Percentiles rank a stretch among this genome's conserved stretches.
Conservation (phyloP, 2,329 filamentous ascomycete species). For the Diaporthe capsici region DNA sequence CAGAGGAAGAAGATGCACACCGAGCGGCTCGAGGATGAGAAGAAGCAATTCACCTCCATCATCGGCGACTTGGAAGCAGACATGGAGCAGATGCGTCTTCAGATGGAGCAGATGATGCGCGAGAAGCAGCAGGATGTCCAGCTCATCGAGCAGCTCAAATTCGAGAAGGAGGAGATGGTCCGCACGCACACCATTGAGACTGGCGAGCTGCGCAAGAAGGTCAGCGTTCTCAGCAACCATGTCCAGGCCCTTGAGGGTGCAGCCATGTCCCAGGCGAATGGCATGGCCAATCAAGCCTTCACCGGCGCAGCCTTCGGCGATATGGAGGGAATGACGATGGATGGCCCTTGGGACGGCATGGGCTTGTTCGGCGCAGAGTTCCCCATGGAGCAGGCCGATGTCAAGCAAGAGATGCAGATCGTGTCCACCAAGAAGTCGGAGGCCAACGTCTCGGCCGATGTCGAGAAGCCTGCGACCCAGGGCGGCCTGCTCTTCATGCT, state of each 20-base stretch:
- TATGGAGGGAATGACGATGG: constrained; percentile 88
- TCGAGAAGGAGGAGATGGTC: constrained; percentile 94
- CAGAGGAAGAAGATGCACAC: constrained; percentile 99
- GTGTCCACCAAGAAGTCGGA: constrained; percentile 69
- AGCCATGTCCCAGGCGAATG: constrained; percentile 55
- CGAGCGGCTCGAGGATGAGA: constrained; percentile 95
- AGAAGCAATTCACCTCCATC: constrained; percentile 87
- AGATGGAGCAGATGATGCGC: constrained; percentile 78
- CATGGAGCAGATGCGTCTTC: constrained; percentile 75
- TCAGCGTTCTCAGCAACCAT: constrained; percentile 83
- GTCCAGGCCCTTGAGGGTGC: constrained; percentile 78
- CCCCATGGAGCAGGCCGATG: constrained; percentile 69
- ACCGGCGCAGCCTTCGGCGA: constrained; percentile 77
- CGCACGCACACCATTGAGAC: constrained; percentile 90
- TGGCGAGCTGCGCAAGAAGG: constrained; percentile 91
- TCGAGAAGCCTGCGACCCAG: constrained; percentile 78
- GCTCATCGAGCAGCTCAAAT: constrained; percentile 81
- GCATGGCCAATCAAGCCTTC: constrained; percentile 44
- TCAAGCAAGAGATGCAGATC: constrained; percentile 72
- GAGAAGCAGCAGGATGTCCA: constrained; percentile 82
- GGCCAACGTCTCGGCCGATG: constrained; percentile 60
- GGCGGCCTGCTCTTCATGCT: constrained; percentile 93
- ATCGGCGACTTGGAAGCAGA: constrained; percentile 86
- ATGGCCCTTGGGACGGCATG: constrained; percentile 85
- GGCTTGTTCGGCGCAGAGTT: constrained; percentile 80